Evolutionary conservation across 257 asterid species (phyloP).

Genomic region (Gentiana dahurica): DNA sequence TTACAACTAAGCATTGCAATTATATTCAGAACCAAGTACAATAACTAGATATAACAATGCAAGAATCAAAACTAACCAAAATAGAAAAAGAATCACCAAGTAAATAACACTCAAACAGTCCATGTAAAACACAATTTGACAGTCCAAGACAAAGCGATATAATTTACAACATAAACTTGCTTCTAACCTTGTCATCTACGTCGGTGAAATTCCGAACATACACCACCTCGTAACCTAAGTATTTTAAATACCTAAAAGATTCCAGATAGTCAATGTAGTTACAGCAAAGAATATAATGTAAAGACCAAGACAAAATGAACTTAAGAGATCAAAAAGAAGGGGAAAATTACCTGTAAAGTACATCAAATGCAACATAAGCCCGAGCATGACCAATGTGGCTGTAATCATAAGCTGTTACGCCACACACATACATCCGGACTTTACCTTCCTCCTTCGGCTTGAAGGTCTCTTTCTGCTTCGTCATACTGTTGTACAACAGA

Average conservation of each 20-base stretch:
- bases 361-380: slow-evolving; percentile 75
- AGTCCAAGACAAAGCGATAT: not conserved
- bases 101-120: not conserved
- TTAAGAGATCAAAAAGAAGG: not conserved
- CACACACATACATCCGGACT: slow-evolving; percentile 75
- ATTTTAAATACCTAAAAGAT: slow-evolving; percentile 47
- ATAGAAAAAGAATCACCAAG: too few species aligned
- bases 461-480: slow-evolving; percentile 62
- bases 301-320: not conserved
- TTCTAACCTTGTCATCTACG: slow-evolving; percentile 87
- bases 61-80: too few species aligned
- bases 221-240: slow-evolving; percentile 69
- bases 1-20: too few species aligned
- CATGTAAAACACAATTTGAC: not conserved
- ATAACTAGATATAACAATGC: too few species aligned
- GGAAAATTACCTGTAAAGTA: slow-evolving; percentile 53
- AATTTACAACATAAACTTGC: not conserved
- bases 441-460: slow-evolving; percentile 49
- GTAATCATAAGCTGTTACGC: slow-evolving; percentile 71
- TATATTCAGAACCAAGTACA: too few species aligned
- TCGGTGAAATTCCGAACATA: slow-evolving; percentile 93
- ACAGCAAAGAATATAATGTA: not conserved
- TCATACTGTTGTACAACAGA: slow-evolving; percentile 47
- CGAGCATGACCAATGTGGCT: slow-evolving; percentile 96
- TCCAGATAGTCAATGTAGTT: slow-evolving; percentile 2